Conservation (phyloP, 345 rosid species). For the Citrus inodora region DNA sequence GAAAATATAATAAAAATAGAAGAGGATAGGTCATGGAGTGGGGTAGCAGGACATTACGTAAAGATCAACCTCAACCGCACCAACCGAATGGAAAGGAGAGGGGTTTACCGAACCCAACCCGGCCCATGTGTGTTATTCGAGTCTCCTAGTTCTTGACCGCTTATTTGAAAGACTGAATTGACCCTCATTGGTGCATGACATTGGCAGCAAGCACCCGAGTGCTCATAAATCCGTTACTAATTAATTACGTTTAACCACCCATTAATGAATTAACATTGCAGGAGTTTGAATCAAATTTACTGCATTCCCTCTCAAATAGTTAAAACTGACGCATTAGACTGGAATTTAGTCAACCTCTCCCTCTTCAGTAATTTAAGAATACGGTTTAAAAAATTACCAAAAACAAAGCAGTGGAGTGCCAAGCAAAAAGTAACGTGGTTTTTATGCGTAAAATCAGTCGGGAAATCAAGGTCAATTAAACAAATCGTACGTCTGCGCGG, state of each 20-base stretch:
- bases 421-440: not conserved
- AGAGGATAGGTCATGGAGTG: slow-evolving; percentile 1
- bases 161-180: not conserved
- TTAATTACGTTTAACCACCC: not conserved
- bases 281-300: not conserved
- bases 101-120: slow-evolving; percentile 61
- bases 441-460: slow-evolving; percentile 13
- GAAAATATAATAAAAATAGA: not conserved
- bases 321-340: not conserved
- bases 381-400: no score
- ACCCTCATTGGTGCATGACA: not conserved
- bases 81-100: slow-evolving; percentile 12
- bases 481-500: not conserved
- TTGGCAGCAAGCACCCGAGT: not conserved
- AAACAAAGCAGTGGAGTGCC: no score
- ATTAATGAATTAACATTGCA: not conserved
- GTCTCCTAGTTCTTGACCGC: no score
- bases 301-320: not conserved
- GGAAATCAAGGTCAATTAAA: slow-evolving; percentile 9
- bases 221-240: not conserved
- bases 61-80: not conserved
- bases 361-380: not conserved
- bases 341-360: not conserved
- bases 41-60: slow-evolving; percentile 8
- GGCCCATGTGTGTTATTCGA: slow-evolving; percentile 13